A percentile compares a stretch with the other conserved stretches of the same genome.
These are phyloP conservation scores for Sarocladium kiliense DNA, from an alignment of 2,329 filamentous ascomycete species.

Conservation along the genomic window DNA sequence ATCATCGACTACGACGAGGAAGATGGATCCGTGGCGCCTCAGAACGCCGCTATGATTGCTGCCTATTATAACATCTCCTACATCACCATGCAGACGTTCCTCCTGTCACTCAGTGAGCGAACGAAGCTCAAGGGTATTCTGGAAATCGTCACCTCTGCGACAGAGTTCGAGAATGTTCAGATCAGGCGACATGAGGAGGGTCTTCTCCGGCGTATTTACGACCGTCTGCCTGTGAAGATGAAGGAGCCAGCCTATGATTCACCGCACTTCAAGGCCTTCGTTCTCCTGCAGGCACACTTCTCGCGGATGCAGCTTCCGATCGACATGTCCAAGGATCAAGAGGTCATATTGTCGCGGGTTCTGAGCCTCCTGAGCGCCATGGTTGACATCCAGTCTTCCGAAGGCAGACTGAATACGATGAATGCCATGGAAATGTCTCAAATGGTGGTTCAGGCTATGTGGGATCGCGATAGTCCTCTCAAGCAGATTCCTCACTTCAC, in stretches of 20 bases:
- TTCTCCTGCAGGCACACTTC: conserved; percentile 96
- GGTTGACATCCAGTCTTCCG: conserved; percentile 91
- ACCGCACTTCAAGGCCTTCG: conserved; percentile 97
- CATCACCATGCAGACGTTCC: conserved; percentile 98
- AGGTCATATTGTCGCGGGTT: conserved; percentile 77
- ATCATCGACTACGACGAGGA: conserved; percentile 79
- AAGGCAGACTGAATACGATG: conserved; percentile 95
- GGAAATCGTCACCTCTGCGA: conserved; percentile 94
- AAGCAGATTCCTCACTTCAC: conserved; percentile 98
- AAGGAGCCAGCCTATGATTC: conserved; percentile 78
- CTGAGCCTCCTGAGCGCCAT: conserved; percentile 84
- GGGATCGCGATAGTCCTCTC: conserved; percentile 93
- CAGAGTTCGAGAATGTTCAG: conserved; percentile 93
- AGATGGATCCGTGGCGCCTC: conserved; percentile 80
- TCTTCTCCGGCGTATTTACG: conserved; percentile 86
- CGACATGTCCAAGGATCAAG: conserved; percentile 93
- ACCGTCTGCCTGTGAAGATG: conserved; percentile 94
- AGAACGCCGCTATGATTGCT: conserved; percentile 96
- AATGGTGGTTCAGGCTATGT: conserved; percentile 99
- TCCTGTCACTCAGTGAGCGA: conserved; percentile 79
- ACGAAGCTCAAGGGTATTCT: conserved; percentile 96
- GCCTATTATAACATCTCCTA: conserved; percentile 99
- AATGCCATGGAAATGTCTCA: conserved; percentile 99
- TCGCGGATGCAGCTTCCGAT: conserved; percentile 94
- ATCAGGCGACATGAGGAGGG: conserved; percentile 89